Conservation (phyloP, 805 yeast species). For the Diddensiella transvaalensis region DNA sequence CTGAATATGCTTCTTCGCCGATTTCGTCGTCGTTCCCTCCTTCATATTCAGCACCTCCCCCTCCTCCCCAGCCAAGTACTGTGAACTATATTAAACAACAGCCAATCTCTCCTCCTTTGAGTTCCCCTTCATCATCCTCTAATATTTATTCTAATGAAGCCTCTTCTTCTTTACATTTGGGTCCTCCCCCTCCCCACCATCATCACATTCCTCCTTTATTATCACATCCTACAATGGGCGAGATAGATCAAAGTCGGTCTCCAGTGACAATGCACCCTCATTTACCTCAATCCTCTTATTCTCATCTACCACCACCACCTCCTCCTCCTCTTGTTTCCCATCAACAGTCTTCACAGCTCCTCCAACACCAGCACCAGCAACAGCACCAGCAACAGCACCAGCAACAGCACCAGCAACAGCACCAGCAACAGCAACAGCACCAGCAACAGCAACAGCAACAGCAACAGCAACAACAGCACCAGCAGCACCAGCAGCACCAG, state of each 20-base stretch:
- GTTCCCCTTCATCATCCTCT: not conserved
- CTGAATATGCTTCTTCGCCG: not conserved
- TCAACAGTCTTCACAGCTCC: constrained; percentile 1
- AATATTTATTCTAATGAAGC: not conserved
- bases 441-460: not conserved
- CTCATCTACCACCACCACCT: not conserved
- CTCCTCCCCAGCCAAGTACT: not conserved
- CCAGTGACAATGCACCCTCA: not conserved
- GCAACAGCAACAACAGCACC: constrained; percentile 9
- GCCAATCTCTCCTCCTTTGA: not conserved
- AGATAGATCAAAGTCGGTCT: not conserved
- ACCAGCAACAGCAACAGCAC: not conserved
- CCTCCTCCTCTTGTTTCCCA: too few relatives aligned
- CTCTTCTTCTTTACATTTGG: not conserved
- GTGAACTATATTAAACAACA: not conserved
- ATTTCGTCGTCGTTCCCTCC: not conserved
- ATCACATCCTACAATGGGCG: not conserved
- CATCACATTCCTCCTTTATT: not conserved
- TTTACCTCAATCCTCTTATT: constrained; percentile 3
- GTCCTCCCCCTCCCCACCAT: too few relatives aligned
- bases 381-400: not conserved
- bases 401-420: too few relatives aligned
- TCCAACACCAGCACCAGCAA: constrained; percentile 3
- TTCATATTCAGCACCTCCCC: not conserved
- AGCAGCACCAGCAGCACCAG: constrained; percentile 14